Conservation (phyloP, 345 rosid species). For the Kandelia obovata region DNA sequence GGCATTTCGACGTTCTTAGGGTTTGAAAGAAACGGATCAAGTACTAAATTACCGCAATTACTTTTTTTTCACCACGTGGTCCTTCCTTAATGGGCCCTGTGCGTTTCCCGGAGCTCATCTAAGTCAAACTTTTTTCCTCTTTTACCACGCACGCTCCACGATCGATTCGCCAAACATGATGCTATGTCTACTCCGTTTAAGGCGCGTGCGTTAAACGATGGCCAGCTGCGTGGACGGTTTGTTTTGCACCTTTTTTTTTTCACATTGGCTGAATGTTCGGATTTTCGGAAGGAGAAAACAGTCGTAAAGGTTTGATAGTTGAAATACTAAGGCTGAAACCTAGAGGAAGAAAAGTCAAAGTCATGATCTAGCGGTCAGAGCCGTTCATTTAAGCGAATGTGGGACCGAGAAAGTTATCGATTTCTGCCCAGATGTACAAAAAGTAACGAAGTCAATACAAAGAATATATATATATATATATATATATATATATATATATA, state of each 20-base stretch:
- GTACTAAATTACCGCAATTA: slow-evolving; percentile 21
- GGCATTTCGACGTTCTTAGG: slow-evolving; percentile 23
- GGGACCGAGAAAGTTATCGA: neutral
- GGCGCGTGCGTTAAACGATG: too few species aligned
- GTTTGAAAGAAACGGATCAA: slow-evolving; percentile 27
- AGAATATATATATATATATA: too few species aligned
- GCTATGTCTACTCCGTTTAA: too few species aligned
- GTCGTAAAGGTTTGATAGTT: neutral
- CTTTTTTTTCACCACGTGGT: slow-evolving; percentile 28
- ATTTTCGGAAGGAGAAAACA: neutral
- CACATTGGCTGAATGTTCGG: neutral
- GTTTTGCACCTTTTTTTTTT: neutral
- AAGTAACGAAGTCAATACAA: too few species aligned
- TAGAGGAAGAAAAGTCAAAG: neutral
- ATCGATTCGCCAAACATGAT: neutral
- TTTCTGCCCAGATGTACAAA: too few species aligned
- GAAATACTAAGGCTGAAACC: neutral
- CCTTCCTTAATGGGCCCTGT: neutral
- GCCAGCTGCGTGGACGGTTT: too few species aligned
- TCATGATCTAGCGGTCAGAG: neutral
- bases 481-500: too few species aligned
- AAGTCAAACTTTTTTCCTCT: slow-evolving; percentile 36
- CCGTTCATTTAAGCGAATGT: neutral
- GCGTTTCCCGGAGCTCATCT: slow-evolving; percentile 20
- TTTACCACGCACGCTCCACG: neutral